phyloP scores from a whole-genome alignment of 2,329 filamentous ascomycete genomes.

The Nannizziopsis arthrosporioides region DNA sequence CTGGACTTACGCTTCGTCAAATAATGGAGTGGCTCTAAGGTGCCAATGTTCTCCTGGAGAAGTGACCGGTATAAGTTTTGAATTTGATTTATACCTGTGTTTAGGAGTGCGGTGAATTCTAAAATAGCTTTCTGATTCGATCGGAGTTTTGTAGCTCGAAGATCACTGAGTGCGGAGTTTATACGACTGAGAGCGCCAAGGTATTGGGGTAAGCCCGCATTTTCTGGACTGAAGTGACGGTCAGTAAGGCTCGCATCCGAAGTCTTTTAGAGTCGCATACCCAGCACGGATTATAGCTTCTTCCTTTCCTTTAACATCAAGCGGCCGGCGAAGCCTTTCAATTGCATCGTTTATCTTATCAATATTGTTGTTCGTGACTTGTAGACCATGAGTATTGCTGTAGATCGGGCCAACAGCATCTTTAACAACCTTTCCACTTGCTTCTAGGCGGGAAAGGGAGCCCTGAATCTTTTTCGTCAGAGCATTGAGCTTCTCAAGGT shows the following conservation, averaged over 20 bases:
- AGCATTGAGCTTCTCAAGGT: slow-evolving; percentile 81
- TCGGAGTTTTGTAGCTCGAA: slow-evolving; percentile 80
- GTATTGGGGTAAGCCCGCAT: slow-evolving; percentile 71
- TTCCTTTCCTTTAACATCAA: slow-evolving; percentile 82
- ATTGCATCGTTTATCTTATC: slow-evolving; percentile 78
- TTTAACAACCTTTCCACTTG: slow-evolving; percentile 78
- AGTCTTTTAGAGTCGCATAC: slow-evolving; percentile 27
- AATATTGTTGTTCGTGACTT: slow-evolving; percentile 80
- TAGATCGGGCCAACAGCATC: slow-evolving; percentile 88
- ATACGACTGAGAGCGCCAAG: slow-evolving; percentile 81
- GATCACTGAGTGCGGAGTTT: slow-evolving; percentile 68
- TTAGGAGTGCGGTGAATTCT: slow-evolving; percentile 66
- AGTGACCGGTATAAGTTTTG: slow-evolving; percentile 73
- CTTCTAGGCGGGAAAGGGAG: slow-evolving; percentile 70
- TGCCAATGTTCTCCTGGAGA: slow-evolving; percentile 63
- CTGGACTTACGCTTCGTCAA: slow-evolving; percentile 64
- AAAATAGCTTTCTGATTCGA: slow-evolving; percentile 81
- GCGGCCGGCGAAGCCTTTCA: slow-evolving; percentile 75
- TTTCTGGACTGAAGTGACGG: slow-evolving; percentile 50
- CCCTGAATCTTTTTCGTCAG: slow-evolving; percentile 93
- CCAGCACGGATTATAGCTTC: slow-evolving; percentile 81
- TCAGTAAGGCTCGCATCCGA: not conserved
- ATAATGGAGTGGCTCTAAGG: slow-evolving; percentile 81
- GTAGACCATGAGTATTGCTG: slow-evolving; percentile 78
- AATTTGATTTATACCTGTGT: slow-evolving; percentile 67